These are phyloP conservation scores for Jamesozyma gamospora DNA, from an alignment of 805 yeast genomes.

Conservation along the genomic window DNA sequence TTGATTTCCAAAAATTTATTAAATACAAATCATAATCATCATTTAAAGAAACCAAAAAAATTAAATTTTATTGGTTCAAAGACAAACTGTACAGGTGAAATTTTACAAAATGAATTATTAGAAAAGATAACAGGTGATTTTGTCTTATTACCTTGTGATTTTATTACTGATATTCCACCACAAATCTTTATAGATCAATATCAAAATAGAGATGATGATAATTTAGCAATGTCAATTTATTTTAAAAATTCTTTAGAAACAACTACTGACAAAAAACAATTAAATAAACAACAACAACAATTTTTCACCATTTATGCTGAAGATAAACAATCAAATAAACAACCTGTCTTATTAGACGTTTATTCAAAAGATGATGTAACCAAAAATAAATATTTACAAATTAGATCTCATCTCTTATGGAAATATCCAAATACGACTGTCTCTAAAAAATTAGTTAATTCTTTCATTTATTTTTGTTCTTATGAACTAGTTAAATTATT, in stretches of 20 bases:
- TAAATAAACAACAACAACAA: conserved; percentile 9
- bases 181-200: conserved; percentile 77
- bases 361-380: conserved; percentile 61
- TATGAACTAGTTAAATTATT: conserved; percentile 44
- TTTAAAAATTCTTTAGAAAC: conserved; percentile 67
- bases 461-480: conserved; percentile 61
- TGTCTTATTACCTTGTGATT: conserved; percentile 88
- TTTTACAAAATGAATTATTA: conserved; percentile 40
- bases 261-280: conserved; percentile 64
- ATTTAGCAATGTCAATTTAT: conserved; percentile 66
- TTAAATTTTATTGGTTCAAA: conserved; percentile 37
- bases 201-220: conserved; percentile 56
- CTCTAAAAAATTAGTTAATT: conserved; percentile 64
- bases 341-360: conserved; percentile 50
- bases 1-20: conserved; percentile 17
- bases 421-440: conserved; percentile 69
- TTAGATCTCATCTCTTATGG: conserved; percentile 88
- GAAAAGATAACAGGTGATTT: conserved; percentile 40
- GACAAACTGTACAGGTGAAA: conserved; percentile 52
- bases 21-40: conserved; percentile 20
- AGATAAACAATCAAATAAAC: conserved; percentile 30
- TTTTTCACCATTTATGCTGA: conserved; percentile 61
- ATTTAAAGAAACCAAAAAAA: conserved; percentile 27
- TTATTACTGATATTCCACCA: conserved; percentile 86
- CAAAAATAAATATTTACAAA: conserved; percentile 58